Evolutionary conservation across 2,329 filamentous ascomycete species (phyloP).

Genomic region (Fusarium graminum): DNA sequence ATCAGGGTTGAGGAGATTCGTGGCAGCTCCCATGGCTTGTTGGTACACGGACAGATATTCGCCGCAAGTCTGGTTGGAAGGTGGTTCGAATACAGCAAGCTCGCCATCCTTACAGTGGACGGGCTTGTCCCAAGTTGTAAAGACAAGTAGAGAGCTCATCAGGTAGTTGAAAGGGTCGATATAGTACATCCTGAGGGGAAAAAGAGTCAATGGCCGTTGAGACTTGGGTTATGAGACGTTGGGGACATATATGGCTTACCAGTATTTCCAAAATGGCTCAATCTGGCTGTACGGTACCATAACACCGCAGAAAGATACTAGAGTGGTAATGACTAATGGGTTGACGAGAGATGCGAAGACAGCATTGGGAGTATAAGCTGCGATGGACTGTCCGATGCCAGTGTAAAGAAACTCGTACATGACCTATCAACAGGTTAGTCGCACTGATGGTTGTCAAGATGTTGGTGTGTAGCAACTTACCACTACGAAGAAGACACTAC

Average conservation of each 20-base stretch:
- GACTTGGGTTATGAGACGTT: accelerated
- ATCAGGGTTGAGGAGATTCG: slow-evolving; percentile 71
- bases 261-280: slow-evolving; percentile 75
- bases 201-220: accelerated
- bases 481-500: slow-evolving; percentile 66
- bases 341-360: slow-evolving; percentile 71
- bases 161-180: slow-evolving; percentile 73
- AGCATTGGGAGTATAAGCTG: slow-evolving; percentile 71
- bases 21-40: slow-evolving; percentile 47
- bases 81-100: slow-evolving; percentile 66
- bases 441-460: no score
- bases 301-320: slow-evolving; percentile 80
- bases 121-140: slow-evolving; percentile 61
- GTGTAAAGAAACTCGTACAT: slow-evolving; percentile 72
- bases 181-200: slow-evolving; percentile 60
- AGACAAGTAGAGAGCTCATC: slow-evolving; percentile 67
- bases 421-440: not conserved
- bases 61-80: slow-evolving; percentile 65
- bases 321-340: slow-evolving; percentile 66
- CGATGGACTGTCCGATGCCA: slow-evolving; percentile 71
- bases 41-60: slow-evolving; percentile 69
- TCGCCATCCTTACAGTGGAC: slow-evolving; percentile 64
- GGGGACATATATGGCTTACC: slow-evolving; percentile 52
- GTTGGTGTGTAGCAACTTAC: slow-evolving; percentile 45
- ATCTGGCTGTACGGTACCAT: slow-evolving; percentile 75